Conservation (phyloP, 2,329 filamentous ascomycete species). For the Ophidiomyces ophidiicola region DNA sequence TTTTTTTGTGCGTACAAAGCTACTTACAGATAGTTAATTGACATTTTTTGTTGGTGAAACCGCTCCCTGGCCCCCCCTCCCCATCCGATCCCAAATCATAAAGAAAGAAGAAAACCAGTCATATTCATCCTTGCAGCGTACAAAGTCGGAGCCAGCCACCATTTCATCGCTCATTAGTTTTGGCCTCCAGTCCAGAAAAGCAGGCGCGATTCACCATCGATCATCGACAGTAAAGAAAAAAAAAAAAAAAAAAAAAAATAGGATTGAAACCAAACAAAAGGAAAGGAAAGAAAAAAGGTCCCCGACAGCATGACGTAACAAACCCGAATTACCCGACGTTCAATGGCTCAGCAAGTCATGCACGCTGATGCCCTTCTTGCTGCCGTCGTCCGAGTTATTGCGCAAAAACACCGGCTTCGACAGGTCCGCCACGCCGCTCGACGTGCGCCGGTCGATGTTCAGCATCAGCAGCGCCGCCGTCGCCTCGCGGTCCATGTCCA, state of each 20-base stretch:
- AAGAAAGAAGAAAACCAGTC: too few relatives aligned
- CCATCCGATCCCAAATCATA: too few relatives aligned
- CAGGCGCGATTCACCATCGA: not conserved
- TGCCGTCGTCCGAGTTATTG: constrained; percentile 14
- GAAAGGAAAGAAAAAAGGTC: not conserved
- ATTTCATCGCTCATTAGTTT: too few relatives aligned
- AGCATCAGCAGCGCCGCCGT: constrained; percentile 81
- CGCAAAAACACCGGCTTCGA: constrained; percentile 9
- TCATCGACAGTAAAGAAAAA: not conserved
- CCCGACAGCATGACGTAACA: too few relatives aligned
- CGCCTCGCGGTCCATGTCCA: constrained; percentile 61
- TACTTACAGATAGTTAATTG: too few relatives aligned
- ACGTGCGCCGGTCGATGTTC: constrained; percentile 57
- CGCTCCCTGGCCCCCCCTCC: too few relatives aligned
- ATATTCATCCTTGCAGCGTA: too few relatives aligned
- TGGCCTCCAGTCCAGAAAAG: not conserved
- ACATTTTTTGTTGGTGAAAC: too few relatives aligned
- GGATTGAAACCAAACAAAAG: not conserved
- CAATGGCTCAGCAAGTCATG: constrained; percentile 43
- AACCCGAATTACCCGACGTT: too few relatives aligned
- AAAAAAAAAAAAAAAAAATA: not conserved
- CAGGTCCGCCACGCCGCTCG: constrained; percentile 15
- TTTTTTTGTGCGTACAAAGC: too few relatives aligned
- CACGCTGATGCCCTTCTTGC: constrained; percentile 42
- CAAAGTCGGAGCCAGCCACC: too few relatives aligned